Evolutionary conservation across 2,329 filamentous ascomycete genomes (phyloP), one percentile per base, ranked within the genome.

Genomic region (Colletotrichum coccodes): DNA sequence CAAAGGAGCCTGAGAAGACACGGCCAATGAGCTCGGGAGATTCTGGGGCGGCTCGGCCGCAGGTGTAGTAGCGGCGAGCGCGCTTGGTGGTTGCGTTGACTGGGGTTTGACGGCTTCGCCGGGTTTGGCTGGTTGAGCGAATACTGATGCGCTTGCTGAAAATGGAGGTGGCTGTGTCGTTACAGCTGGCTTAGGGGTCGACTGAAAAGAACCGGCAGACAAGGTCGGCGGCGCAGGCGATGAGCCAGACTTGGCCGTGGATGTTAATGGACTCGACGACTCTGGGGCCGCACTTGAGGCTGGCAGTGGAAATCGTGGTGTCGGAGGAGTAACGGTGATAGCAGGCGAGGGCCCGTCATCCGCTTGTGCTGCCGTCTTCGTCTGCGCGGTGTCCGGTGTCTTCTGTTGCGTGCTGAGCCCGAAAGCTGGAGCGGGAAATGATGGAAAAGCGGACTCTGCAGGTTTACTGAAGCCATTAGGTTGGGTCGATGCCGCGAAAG

Each of bases 51-150:
- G 42, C 61, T 72, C 61, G 21, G 73, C 64, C 14, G 73, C 70
- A 49, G 73, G 67, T 7, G 73, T 7, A 64, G 62, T 26, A 59
- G 49, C 7, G 64, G 60, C 46, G 40, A 54, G 34, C 6, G 53
- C 53, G 16, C 23, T 64, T 53, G 63, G 46, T 18, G 38, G 34
- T 9, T 44, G n/a, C n/a, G 32, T 42, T 4, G 65, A 16, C 21
- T 52, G 44, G 2, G 63, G 36, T 36, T 56, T 21, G 9, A 73
- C n/a, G 60, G 54, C 40, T 76, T 74, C 54, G 76, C 78, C 12
- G 76, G 71, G 42, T 71, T 65, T 23, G 21, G 23, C 23, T 4
- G 60, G 16, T 44, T 38, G 60, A n/a, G 46, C 21, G 16, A 34
- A 5, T 26, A 36, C 16, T 8, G 18, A 40, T 32, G 38, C 38